Percentiles rank a stretch among this genome's conserved stretches.
Conservation (phyloP, 2,329 filamentous ascomycete species). For the Claviceps purpurea region DNA sequence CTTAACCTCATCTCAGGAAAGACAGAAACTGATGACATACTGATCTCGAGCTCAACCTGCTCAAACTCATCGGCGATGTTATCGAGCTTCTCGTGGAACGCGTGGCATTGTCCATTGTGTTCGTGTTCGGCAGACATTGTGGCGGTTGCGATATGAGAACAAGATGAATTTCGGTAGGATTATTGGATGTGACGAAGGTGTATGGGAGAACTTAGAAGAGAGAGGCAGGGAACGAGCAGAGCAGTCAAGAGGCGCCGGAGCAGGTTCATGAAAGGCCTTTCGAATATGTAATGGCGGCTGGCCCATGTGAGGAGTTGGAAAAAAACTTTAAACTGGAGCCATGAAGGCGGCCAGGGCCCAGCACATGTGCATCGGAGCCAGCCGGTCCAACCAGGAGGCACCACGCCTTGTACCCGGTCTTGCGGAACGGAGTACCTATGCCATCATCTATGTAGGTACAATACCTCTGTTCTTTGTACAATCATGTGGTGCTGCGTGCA, state of each 20-base stretch:
- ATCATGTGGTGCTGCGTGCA: no score
- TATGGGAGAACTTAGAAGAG: background rate
- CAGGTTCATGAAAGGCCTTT: background rate
- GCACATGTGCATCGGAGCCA: no score
- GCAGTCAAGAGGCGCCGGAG: background rate
- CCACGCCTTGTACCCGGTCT: no score
- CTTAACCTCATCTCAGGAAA: background rate
- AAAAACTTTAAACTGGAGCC: background rate
- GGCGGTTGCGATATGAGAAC: slow-evolving; percentile 7
- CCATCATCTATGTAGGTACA: no score
- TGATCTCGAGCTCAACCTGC: slow-evolving; percentile 66
- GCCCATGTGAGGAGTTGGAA: background rate
- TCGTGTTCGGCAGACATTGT: slow-evolving; percentile 23
- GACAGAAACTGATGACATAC: slow-evolving; percentile 38
- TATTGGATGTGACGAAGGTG: background rate
- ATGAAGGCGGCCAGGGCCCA: no score
- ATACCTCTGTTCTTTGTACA: no score
- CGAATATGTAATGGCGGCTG: no score
- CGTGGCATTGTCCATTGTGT: slow-evolving; percentile 24
- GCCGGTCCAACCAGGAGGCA: no score
- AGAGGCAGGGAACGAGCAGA: background rate
- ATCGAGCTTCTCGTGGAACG: slow-evolving; percentile 64
- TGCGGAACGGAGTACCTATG: no score
- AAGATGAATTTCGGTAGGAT: slow-evolving; percentile 6
- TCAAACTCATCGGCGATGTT: slow-evolving; percentile 75